Base-by-base conservation (phyloP, 2,329 filamentous ascomycete species). In the Aspergillus sp. region DNA sequence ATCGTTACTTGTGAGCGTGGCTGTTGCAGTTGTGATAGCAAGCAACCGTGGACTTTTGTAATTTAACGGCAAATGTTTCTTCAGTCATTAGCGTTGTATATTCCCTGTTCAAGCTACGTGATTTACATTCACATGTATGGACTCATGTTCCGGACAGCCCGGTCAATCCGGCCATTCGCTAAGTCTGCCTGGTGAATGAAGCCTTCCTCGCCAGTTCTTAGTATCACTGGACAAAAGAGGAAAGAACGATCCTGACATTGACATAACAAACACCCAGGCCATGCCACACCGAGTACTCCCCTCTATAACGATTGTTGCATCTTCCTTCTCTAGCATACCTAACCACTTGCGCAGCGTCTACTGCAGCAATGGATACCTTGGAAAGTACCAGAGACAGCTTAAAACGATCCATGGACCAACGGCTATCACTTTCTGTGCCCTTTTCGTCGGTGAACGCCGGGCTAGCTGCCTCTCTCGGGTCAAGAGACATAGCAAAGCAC, bases 211-310 rank as follows among this genome's bases (percentile, higher is more conserved):
- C 49, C 23, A 12, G n/a, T 8, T 13, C 19, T 38, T 36, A 52
- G 36, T 19, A 38, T 36, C 5, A 38, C 15, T 7, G 25, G 19
- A 25, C 43, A 41, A 15, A 13, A 49, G 6, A 57, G 58, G 60
- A 57, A 60, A 28, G 57, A 39, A 52, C 57, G 55, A 51, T 39
- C 19, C 28, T 39, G 21, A 32, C 53, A 30, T 12, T 39, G 32
- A 57, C 45, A 61, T 38, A 55, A 47, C 10, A 45, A 23, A 4
- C 41, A 30, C 13, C 19, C 32, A 13, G 47, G 38, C n/a, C 19
- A 45, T 25, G 30, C 52, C 12, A 17, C 32, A 49, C 25, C 10
- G 23, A 49, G 28, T 3, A n/a, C 48, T 25, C 25, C 3, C 3
- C 23, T 21, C 8, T 15, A 10, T 30, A 30, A 50, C 7, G 17